A percentile compares a stretch with the other conserved stretches of the same genome.
phyloP scores from a whole-genome alignment of 2,329 filamentous ascomycete species.

The Microdochium bolleyi region DNA sequence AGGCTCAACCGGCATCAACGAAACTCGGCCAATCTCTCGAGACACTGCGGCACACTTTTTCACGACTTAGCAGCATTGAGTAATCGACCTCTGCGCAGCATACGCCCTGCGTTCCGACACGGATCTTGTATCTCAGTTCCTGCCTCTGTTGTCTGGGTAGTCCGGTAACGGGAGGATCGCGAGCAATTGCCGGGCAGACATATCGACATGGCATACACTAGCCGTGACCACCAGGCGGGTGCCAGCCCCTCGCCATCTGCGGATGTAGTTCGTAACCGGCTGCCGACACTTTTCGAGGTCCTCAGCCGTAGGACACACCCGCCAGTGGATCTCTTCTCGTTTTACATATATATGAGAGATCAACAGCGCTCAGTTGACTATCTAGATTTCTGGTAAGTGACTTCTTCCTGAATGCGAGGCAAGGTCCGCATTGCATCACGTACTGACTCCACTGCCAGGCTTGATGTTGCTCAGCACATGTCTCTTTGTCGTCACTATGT shows the following conservation, averaged over 20 bases:
- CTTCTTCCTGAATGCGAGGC: neutral
- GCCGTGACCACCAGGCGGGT: constrained; percentile 10
- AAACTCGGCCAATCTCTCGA: no score
- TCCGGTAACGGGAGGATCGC: no score
- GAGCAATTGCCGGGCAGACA: no score
- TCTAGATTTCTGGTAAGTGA: constrained; percentile 85
- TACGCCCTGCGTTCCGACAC: no score
- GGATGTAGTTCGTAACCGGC: constrained; percentile 65
- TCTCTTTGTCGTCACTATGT: constrained; percentile 96
- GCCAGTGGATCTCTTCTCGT: constrained; percentile 94
- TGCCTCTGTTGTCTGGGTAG: no score
- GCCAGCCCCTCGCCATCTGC: constrained; percentile 45
- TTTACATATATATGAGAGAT: constrained; percentile 99
- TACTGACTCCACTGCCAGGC: constrained; percentile 48
- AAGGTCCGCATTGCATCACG: neutral
- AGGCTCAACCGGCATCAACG: no score
- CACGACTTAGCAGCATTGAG: no score
- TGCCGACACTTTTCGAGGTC: constrained; percentile 94
- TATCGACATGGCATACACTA: constrained; percentile 26
- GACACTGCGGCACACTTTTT: no score
- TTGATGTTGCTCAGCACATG: constrained; percentile 99
- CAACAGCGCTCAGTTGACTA: constrained; percentile 98
- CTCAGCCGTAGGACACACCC: constrained; percentile 88
- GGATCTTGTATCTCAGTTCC: no score
- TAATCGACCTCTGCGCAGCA: no score